These are phyloP conservation scores for Sclerotiophoma versabilis DNA, from an alignment of 2,329 filamentous ascomycete genomes.

Conservation along the genomic window DNA sequence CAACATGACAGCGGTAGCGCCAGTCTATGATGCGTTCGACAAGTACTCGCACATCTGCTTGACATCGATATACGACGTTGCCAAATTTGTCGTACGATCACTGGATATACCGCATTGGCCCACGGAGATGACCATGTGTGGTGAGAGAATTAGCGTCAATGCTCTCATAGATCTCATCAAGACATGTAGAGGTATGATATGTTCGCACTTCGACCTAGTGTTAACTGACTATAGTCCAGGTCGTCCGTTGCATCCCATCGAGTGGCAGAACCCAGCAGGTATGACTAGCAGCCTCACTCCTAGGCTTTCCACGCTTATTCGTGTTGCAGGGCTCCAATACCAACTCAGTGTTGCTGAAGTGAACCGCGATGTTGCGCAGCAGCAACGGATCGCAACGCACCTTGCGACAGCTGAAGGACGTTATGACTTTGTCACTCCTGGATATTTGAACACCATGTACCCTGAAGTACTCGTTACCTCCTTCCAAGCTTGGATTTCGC, in stretches of 20 bases:
- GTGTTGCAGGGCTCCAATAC: constrained; percentile 51
- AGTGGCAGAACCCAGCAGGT: constrained; percentile 57
- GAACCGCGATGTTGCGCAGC: constrained; percentile 38
- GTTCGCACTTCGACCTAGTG: neutral
- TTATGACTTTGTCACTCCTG: constrained; percentile 67
- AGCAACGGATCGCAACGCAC: constrained; percentile 63
- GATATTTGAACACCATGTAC: constrained; percentile 63
- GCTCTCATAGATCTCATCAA: constrained; percentile 64
- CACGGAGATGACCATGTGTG: constrained; percentile 70
- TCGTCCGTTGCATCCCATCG: constrained; percentile 41
- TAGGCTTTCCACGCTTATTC: neutral
- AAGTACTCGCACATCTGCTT: constrained; percentile 62
- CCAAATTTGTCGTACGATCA: constrained; percentile 73
- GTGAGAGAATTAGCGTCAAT: constrained; percentile 68
- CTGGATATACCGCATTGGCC: constrained; percentile 72
- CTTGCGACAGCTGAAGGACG: constrained; percentile 72
- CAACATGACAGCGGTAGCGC: constrained; percentile 64
- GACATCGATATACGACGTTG: constrained; percentile 74
- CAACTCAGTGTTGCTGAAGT: constrained; percentile 52
- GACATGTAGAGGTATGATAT: constrained; percentile 37
- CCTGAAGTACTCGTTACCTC: constrained; percentile 46
- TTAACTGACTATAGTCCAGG: constrained; percentile 30
- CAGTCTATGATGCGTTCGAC: constrained; percentile 60
- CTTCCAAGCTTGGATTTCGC: constrained; percentile 51
- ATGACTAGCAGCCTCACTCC: neutral